phyloP scores from a whole-genome alignment of 2,329 filamentous ascomycete species.

The Emericellopsis atlantica region DNA sequence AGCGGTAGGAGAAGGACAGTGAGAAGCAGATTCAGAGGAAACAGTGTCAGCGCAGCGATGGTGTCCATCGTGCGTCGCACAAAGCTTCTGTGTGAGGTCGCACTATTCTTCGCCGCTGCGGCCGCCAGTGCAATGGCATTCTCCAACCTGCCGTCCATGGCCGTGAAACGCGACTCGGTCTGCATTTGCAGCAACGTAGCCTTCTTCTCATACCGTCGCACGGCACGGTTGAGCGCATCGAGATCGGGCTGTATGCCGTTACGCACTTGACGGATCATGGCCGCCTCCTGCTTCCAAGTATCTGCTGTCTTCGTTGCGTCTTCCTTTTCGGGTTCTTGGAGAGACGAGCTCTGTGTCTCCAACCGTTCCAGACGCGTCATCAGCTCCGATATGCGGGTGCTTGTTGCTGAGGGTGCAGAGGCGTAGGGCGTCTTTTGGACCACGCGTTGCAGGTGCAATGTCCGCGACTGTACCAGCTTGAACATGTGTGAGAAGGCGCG shows the following conservation, averaged over 20 bases:
- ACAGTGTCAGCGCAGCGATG: constrained; percentile 7
- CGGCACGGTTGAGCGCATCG: constrained; percentile 77
- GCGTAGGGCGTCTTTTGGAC: constrained; percentile 41
- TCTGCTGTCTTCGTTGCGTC: not conserved
- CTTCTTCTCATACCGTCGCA: constrained; percentile 86
- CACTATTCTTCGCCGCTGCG: constrained; percentile 47
- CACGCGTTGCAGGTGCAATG: constrained; percentile 67
- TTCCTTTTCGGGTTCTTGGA: constrained; percentile 4
- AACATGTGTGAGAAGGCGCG: constrained; percentile 73
- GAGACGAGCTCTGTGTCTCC: constrained; percentile 26
- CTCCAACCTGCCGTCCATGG: constrained; percentile 57
- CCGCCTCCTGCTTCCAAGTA: constrained; percentile 26
- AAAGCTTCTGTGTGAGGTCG: constrained; percentile 19
- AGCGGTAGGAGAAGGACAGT: constrained; percentile 29
- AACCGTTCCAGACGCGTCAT: constrained; percentile 9
- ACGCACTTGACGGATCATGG: constrained; percentile 44
- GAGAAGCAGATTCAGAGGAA: constrained; percentile 28
- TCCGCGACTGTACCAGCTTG: constrained; percentile 66
- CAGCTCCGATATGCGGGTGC: constrained; percentile 41
- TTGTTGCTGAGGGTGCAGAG: constrained; percentile 11
- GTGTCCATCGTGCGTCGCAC: constrained; percentile 22
- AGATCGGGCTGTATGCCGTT: constrained; percentile 65
- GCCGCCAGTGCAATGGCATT: constrained; percentile 75
- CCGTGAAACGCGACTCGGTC: constrained; percentile 61
- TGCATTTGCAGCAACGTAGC: constrained; percentile 62